Evolutionary conservation across 306 rosid genomes (phyloP).

Genomic region (Ochetophila trinervis): DNA sequence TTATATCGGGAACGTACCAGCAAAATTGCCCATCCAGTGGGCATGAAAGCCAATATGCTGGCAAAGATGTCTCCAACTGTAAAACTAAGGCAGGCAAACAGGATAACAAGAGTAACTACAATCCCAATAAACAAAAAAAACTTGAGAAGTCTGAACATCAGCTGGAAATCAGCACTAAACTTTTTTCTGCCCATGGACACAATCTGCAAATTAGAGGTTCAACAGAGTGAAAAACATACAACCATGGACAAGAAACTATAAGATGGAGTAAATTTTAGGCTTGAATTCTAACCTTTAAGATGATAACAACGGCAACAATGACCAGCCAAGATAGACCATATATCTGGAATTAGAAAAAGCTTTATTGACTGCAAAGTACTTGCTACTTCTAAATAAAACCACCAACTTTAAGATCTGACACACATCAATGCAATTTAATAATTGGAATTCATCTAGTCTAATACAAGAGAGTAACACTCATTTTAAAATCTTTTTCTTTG

Average conservation of each 20-base stretch:
- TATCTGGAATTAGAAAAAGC: slow-evolving; percentile 46
- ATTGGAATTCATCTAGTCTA: neutral
- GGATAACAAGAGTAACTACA: slow-evolving; percentile 47
- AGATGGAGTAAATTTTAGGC: slow-evolving; percentile 16
- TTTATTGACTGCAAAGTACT: neutral
- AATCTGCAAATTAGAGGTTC: slow-evolving; percentile 54
- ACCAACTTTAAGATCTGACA: neutral
- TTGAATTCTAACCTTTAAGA: slow-evolving; percentile 64
- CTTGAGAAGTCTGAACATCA: slow-evolving; percentile 93
- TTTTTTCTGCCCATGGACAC: slow-evolving; percentile 87
- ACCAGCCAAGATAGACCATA: slow-evolving; percentile 95
- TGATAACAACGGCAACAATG: slow-evolving; percentile 75
- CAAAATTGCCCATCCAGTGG: slow-evolving; percentile 91
- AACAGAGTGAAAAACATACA: slow-evolving; percentile 19
- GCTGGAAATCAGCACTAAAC: slow-evolving; percentile 95
- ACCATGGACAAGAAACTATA: slow-evolving; percentile 15
- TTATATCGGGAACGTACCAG: slow-evolving; percentile 39
- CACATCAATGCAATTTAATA: neutral
- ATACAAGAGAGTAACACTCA: neutral
- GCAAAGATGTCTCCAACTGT: slow-evolving; percentile 78
- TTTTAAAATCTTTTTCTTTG: no score
- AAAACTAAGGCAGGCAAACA: slow-evolving; percentile 65
- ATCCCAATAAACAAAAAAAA: slow-evolving; percentile 69
- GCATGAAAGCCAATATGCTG: slow-evolving; percentile 83
- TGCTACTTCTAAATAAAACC: neutral